Conservation (phyloP, 257 asterid species). For the Nyctanthes arbortristis region DNA sequence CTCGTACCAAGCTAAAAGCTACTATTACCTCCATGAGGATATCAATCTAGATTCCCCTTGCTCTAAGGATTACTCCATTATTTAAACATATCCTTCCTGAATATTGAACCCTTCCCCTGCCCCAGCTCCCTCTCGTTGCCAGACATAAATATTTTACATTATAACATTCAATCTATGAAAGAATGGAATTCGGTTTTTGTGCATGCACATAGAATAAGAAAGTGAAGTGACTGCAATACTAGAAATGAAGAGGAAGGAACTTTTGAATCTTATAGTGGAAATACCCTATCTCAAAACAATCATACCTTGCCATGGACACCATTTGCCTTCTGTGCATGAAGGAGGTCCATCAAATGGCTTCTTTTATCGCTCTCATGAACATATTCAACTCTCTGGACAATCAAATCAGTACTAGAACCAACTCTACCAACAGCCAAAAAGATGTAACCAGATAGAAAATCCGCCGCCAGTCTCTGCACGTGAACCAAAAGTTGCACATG, state of each 20-base stretch:
- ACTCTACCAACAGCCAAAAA: conserved; percentile 98
- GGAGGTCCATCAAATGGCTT: conserved; percentile 98
- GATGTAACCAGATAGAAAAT: conserved; percentile 71
- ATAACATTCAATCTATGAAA: background rate
- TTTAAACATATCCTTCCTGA: background rate
- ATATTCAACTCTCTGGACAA: conserved; percentile 92
- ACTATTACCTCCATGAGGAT: background rate
- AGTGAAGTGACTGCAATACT: background rate
- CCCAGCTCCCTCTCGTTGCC: background rate
- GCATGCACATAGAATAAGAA: background rate
- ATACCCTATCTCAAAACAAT: background rate
- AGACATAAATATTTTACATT: background rate
- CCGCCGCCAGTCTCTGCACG: conserved; percentile 86
- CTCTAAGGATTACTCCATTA: background rate
- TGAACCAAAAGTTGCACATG: conserved; percentile 25
- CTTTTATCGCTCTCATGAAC: conserved; percentile 94
- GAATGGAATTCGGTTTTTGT: background rate
- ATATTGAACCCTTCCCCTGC: conserved; percentile 1
- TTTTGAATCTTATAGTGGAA: conserved; percentile 2
- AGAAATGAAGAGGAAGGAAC: background rate
- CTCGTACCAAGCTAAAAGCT: conserved; percentile 1
- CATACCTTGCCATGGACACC: conserved; percentile 79
- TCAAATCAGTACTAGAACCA: conserved; percentile 97
- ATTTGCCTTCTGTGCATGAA: conserved; percentile 83
- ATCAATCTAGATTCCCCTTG: background rate